Percentiles rank a stretch among this genome's conserved stretches.
Conservation (phyloP, 495 filamentous ascomycete species). For the Penicillium simplicissimum region DNA sequence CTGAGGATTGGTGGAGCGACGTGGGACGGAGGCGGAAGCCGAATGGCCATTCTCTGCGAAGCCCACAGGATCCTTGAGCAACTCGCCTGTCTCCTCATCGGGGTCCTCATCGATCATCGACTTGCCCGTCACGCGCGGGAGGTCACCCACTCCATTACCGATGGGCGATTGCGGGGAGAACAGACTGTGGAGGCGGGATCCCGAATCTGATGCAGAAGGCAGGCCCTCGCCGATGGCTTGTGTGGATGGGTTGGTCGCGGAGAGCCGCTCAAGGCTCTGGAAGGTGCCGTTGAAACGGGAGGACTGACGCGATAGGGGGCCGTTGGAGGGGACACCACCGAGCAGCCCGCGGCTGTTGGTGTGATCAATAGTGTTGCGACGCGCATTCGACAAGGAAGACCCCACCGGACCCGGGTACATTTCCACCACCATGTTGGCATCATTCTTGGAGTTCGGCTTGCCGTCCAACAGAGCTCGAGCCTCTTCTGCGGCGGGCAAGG, state of each 20-base stretch:
- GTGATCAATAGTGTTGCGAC: slow-evolving; percentile 65
- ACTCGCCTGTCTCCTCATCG: slow-evolving; percentile 81
- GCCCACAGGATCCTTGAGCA: slow-evolving; percentile 80
- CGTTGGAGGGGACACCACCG: slow-evolving; percentile 57
- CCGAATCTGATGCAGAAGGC: slow-evolving; percentile 59
- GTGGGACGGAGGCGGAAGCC: slow-evolving; percentile 41
- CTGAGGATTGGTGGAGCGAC: slow-evolving; percentile 74
- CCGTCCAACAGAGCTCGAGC: slow-evolving; percentile 76
- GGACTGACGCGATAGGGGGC: slow-evolving; percentile 62
- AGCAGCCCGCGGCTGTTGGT: slow-evolving; percentile 50
- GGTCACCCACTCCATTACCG: slow-evolving; percentile 69
- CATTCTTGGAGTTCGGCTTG: slow-evolving; percentile 72
- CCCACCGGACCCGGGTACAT: slow-evolving; percentile 55
- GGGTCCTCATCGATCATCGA: slow-evolving; percentile 82
- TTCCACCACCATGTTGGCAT: slow-evolving; percentile 79
- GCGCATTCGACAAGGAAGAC: slow-evolving; percentile 37
- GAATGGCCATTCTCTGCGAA: slow-evolving; percentile 77
- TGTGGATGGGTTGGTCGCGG: slow-evolving; percentile 57
- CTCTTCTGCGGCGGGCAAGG: slow-evolving; percentile 70
- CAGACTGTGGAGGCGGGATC: slow-evolving; percentile 65
- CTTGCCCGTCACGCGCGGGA: slow-evolving; percentile 73
- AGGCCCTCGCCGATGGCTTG: slow-evolving; percentile 56
- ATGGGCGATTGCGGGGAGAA: slow-evolving; percentile 87
- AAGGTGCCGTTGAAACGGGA: slow-evolving; percentile 80
- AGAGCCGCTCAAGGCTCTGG: slow-evolving; percentile 70